Percentiles rank a stretch among this genome's conserved stretches.
Conservation (phyloP, 2,329 filamentous ascomycete genomes). For the Apiospora arundinis region DNA sequence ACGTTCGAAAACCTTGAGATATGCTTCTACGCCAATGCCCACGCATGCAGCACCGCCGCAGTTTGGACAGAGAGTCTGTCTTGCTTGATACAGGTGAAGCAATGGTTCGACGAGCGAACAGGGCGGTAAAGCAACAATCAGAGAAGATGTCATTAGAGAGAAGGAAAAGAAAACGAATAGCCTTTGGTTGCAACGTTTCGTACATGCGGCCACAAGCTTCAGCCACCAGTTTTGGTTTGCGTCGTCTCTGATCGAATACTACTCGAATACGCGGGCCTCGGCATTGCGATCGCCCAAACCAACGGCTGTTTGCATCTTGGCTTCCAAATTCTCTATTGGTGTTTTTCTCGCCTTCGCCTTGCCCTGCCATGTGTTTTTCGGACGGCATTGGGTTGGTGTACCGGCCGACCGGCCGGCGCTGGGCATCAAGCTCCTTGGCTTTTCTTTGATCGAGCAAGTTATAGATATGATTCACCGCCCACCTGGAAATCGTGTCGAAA, state of each 20-base stretch:
- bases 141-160: not conserved
- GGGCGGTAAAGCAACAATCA: not conserved
- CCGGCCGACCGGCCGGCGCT: not conserved
- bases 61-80: not conserved
- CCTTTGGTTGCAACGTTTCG: not conserved
- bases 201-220: conserved; percentile 11
- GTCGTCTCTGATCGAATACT: not conserved
- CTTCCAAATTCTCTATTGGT: not conserved
- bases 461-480: not conserved
- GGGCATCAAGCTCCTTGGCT: not conserved
- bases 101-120: not conserved
- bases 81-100: not conserved
- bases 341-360: not conserved
- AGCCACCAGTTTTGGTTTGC: not conserved
- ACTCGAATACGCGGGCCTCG: not conserved
- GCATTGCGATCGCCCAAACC: not conserved
- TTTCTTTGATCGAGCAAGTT: not conserved
- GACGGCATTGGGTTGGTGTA: not conserved
- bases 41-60: not conserved
- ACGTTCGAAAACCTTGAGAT: conserved; percentile 1
- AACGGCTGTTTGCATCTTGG: not conserved
- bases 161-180: not conserved
- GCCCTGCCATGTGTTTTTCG: not conserved
- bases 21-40: conserved; percentile 7
- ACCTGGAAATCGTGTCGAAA: not conserved